Conservation (phyloP, 1,284 basidiomycete genomes). For the Pholiota adiposa region DNA sequence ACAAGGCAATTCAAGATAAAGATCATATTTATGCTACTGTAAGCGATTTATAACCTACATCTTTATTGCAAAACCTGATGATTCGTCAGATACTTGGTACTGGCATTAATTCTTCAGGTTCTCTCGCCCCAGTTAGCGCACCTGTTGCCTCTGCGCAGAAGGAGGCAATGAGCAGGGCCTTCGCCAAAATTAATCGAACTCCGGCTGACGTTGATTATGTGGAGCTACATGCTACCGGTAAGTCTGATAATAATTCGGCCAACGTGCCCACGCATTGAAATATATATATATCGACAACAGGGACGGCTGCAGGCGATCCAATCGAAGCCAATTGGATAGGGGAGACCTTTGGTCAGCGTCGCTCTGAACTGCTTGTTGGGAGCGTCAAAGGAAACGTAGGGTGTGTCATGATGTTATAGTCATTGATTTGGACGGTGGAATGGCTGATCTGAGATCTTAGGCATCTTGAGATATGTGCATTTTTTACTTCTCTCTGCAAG, state of each 20-base stretch:
- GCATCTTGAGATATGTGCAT: background rate
- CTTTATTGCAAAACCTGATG: background rate
- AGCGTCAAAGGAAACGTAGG: slow-evolving; percentile 13
- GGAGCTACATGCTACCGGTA: slow-evolving; percentile 46
- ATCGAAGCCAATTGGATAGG: slow-evolving; percentile 50
- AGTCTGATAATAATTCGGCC: background rate
- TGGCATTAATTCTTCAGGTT: slow-evolving; percentile 2
- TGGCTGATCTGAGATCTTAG: background rate
- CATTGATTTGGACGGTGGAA: background rate
- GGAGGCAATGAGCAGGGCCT: slow-evolving; percentile 38
- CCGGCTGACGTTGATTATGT: slow-evolving; percentile 46
- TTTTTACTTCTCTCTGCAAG: slow-evolving; percentile 4
- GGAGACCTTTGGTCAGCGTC: slow-evolving; percentile 14
- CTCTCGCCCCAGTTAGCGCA: slow-evolving; percentile 2
- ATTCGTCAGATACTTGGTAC: background rate
- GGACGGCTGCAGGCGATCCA: slow-evolving; percentile 48
- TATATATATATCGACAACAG: slow-evolving; percentile 16
- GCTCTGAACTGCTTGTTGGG: slow-evolving; percentile 1
- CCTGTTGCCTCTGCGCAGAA: slow-evolving; percentile 9
- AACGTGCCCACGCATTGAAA: background rate
- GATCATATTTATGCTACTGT: slow-evolving; percentile 20
- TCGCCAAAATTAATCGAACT: slow-evolving; percentile 20
- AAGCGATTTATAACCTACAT: background rate
- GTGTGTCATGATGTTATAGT: background rate
- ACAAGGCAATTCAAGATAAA: slow-evolving; percentile 24